Base-by-base conservation (phyloP, 129 eudicot species). In the Flaveria bidentis region DNA sequence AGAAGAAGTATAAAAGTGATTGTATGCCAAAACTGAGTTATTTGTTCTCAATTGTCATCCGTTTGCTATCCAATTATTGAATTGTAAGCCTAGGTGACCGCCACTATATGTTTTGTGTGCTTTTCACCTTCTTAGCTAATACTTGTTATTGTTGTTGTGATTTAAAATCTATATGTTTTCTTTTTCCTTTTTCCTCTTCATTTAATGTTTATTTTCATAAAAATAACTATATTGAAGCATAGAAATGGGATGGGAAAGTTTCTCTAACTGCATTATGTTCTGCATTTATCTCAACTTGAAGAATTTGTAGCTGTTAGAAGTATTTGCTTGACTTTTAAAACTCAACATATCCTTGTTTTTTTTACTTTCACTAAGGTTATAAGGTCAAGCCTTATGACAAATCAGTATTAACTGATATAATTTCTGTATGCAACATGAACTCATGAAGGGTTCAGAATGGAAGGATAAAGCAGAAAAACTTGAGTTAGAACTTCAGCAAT, bases 391-490 rank as follows among this genome's bases (percentile, higher is more conserved):
- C 26, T 68, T 6, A 77, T 55, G 16, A 36, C 17, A 57, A 18
- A 58, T 44, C 16, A 77, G 18, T 77, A 8, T 5, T 46, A 72
- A 84, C 58, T 76, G 78, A 75, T 74, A 50, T 62, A 11, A 42
- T 67, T 41, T 67, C 10, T 67, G 15, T 68, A 22, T 73, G 76
- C 45, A 36, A 46, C 44, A n/a, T 83, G 41, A 36, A 30, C 36
- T 36, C 41, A 36, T 36, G 42, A 80, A 93, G 98, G 97, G 98
- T 77, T 88, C 90, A 49, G 97, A 80, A 77, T 93, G 98, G 98
- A 91, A 93, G 84, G 98, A 91, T 11, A 93, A 93, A 72, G 97
- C 93, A 71, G 97, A 93, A 86, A 82, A 77, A 68, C 90, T 93
- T 45, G 98, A 93, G 71, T 51, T 80, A 67, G 97, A 93, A 79